Percentiles rank a stretch among this genome's conserved stretches.
Conservation (phyloP, 257 asterid genomes). For the Misopates orontium region DNA sequence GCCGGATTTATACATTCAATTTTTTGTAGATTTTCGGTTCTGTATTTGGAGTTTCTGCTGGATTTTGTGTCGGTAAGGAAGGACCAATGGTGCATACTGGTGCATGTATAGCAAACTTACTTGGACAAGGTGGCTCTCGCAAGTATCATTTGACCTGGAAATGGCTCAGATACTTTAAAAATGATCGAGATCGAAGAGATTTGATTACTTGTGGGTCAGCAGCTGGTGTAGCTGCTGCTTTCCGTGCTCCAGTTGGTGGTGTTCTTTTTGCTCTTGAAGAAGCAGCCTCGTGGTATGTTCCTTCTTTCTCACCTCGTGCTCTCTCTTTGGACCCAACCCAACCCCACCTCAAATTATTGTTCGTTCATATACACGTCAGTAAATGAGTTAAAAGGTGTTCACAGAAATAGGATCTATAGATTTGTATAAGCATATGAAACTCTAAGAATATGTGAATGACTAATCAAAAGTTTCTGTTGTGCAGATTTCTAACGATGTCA, state of each 20-base stretch:
- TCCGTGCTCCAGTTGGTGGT: conserved; percentile 99
- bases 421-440: too few relatives aligned
- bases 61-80: conserved; percentile 97
- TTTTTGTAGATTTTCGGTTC: conserved; percentile 79
- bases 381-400: not conserved
- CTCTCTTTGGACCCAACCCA: not conserved
- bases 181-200: conserved; percentile 95
- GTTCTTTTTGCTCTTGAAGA: conserved; percentile 99
- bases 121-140: conserved; percentile 98
- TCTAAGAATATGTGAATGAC: too few relatives aligned
- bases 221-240: conserved; percentile 99
- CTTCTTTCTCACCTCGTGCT: not conserved
- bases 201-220: conserved; percentile 98
- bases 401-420: not conserved
- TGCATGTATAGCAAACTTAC: conserved; percentile 93
- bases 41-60: conserved; percentile 93
- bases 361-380: not conserved
- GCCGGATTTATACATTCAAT: not conserved
- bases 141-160: conserved; percentile 91
- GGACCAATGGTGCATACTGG: conserved; percentile 99
- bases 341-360: not conserved
- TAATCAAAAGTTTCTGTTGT: too few relatives aligned
- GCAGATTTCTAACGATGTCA: too few relatives aligned
- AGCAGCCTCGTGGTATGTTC: conserved; percentile 87
- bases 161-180: conserved; percentile 90